Evolutionary conservation across 371 early-diverging fungal genomes (phyloP).

Genomic region (Saksenaea vasiformis): DNA sequence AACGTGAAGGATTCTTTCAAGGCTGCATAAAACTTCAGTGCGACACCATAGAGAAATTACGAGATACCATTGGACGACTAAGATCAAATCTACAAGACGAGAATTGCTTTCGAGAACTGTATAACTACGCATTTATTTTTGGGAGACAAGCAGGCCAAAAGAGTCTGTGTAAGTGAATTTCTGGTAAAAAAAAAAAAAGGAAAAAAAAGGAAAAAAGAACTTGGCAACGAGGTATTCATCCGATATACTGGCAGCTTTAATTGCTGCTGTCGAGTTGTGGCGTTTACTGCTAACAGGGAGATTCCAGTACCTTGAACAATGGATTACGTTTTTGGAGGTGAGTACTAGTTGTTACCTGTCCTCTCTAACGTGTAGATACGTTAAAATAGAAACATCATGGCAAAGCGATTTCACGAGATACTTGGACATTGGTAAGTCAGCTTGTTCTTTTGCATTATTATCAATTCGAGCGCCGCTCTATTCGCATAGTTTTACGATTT

Average conservation of each 20-base stretch:
- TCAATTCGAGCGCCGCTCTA: not conserved
- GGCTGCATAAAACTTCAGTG: constrained; percentile 72
- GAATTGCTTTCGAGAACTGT: constrained; percentile 73
- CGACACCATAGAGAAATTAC: constrained; percentile 70
- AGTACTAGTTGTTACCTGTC: not conserved
- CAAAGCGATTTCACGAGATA: constrained; percentile 82
- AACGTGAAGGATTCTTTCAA: constrained; percentile 57
- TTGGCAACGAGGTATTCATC: not conserved
- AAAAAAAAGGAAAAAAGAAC: not conserved
- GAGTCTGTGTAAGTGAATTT: constrained; percentile 62
- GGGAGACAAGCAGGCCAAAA: constrained; percentile 73
- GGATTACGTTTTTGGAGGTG: constrained; percentile 73
- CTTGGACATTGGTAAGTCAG: constrained; percentile 75
- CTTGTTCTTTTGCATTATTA: not conserved
- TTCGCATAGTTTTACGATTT: constrained; percentile 75
- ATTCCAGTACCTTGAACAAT: constrained; percentile 67
- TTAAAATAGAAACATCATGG: constrained; percentile 62
- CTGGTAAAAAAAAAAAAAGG: not conserved
- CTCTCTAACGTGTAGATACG: not conserved
- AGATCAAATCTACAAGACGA: constrained; percentile 43
- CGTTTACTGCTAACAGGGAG: constrained; percentile 60
- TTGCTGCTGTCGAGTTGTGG: constrained; percentile 81
- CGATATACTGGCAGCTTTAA: constrained; percentile 53
- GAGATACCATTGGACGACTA: constrained; percentile 38
- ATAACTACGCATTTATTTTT: constrained; percentile 76